phyloP scores from a whole-genome alignment of 139 green algal genomes.

The Dunaliella primolecta region DNA sequence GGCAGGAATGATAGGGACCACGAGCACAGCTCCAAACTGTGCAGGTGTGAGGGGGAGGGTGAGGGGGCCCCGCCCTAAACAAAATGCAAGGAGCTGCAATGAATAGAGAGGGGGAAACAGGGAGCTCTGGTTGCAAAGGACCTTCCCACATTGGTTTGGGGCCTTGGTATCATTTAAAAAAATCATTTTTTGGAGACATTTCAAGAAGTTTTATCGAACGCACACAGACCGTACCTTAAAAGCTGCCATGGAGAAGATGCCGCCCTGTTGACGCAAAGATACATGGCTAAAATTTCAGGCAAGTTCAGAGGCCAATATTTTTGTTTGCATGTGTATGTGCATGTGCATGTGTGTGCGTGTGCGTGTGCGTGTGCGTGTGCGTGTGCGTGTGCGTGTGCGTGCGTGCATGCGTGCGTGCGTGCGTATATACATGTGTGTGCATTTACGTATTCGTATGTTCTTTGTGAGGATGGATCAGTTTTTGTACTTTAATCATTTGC shows the following conservation, averaged over 20 bases:
- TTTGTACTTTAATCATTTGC: background rate
- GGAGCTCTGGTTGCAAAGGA: too few relatives aligned
- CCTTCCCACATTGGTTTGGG: too few relatives aligned
- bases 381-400: background rate
- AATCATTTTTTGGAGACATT: too few relatives aligned
- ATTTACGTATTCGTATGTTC: background rate
- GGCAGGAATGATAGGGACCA: constrained; percentile 23
- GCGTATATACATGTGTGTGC: background rate
- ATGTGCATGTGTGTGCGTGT: background rate
- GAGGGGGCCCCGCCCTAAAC: constrained; percentile 19
- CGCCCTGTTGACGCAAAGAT: too few relatives aligned
- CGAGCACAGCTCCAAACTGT: constrained; percentile 8
- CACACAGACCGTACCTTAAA: too few relatives aligned
- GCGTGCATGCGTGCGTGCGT: background rate
- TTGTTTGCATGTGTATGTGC: background rate
- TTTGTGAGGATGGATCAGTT: background rate
- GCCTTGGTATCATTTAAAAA: too few relatives aligned
- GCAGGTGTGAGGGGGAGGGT: constrained; percentile 8
- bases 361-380: background rate
- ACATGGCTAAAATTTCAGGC: too few relatives aligned
- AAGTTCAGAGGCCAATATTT: too few relatives aligned
- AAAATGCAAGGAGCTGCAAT: constrained; percentile 30
- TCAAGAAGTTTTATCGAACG: too few relatives aligned
- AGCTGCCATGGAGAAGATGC: too few relatives aligned
- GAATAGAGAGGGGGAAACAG: too few relatives aligned